Evolutionary conservation across 1,284 basidiomycete genomes (phyloP), one percentile per base, ranked within the genome.

Genomic region (Irpex sp.): DNA sequence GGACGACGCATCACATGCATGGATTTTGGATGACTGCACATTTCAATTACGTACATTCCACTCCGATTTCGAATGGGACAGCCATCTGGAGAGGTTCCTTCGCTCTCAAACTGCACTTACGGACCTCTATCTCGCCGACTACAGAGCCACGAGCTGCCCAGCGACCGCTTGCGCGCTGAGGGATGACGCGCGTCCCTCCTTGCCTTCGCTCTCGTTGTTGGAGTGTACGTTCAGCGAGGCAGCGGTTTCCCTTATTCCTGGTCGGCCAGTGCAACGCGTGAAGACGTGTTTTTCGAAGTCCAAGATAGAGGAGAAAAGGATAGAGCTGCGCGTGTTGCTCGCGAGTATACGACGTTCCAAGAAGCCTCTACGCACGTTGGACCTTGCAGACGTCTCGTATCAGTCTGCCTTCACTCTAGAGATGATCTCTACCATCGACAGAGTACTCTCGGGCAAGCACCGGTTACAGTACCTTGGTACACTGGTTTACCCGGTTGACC

Each of bases 161-260:
- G 19, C 19, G 21, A 14, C 58, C 53, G 66, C 51, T 55, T 51
- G 52, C 49, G 65, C 37, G 58, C 37, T 53, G 59, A 63, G 61
- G 55, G 61, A 74, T 42, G 67, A 80, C 52, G 67, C 73, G 59
- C 58, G 74, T 39, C 64, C 66, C 12, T 74, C 78, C 37, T 74
- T 86, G 12, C 80, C 82, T 57, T 74, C 74, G 57, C 72, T 87
- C 39, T 74, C 80, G 7, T 78, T 73, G 23, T 69, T 88, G 48
- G 84, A 88, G 72, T 88, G 86, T 71, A 85, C 85, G 3, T 87
- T 86, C 70, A 75, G 80, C 23, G 85, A 86, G 71, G 86, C 85
- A 0, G 85, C 82, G 4, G 74, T 75, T 54, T 75, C 77, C 8
- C 72, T 87, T 14, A 77, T 82, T n/a, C 84, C 85, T 1, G 75